Conservation (phyloP, 106 monocot genomes). For the Hemerocallis citrina region DNA sequence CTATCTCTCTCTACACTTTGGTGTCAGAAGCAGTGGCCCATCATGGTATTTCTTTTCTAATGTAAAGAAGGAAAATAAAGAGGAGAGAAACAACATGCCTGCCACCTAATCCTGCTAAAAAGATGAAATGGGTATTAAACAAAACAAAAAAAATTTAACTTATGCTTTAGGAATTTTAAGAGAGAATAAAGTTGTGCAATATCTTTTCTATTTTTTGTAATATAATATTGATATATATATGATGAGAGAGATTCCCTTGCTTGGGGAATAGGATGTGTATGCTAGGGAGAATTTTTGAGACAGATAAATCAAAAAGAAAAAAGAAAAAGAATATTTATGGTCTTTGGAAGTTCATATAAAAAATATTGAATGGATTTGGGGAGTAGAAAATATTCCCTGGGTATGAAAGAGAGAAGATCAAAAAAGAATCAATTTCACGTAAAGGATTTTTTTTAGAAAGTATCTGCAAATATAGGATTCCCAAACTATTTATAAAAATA, state of each 20-base stretch:
- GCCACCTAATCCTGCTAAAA: constrained; percentile 8
- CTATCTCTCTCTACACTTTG: neutral
- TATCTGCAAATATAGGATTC: too few species aligned
- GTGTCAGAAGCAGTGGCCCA: constrained; percentile 4
- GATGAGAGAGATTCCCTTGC: neutral
- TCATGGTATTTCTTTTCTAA: neutral
- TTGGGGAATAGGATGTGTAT: constrained; percentile 10
- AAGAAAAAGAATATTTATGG: too few species aligned
- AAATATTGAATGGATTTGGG: too few species aligned
- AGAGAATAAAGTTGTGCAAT: constrained; percentile 5
- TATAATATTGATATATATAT: neutral
- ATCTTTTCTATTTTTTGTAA: neutral
- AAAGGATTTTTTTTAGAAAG: too few species aligned
- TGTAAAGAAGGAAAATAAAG: constrained; percentile 1
- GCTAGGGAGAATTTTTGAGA: neutral
- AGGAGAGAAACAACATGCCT: constrained; percentile 6
- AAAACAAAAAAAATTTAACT: neutral
- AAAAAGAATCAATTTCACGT: too few species aligned
- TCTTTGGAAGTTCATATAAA: too few species aligned
- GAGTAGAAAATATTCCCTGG: too few species aligned
- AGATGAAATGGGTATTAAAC: constrained; percentile 4
- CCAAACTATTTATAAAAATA: too few species aligned
- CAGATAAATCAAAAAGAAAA: neutral
- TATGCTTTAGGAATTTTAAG: neutral
- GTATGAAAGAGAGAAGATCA: too few species aligned